These are phyloP conservation scores for Cylindrodendrum hubeiense DNA, from an alignment of 2,329 filamentous ascomycete species.

Conservation along the genomic window DNA sequence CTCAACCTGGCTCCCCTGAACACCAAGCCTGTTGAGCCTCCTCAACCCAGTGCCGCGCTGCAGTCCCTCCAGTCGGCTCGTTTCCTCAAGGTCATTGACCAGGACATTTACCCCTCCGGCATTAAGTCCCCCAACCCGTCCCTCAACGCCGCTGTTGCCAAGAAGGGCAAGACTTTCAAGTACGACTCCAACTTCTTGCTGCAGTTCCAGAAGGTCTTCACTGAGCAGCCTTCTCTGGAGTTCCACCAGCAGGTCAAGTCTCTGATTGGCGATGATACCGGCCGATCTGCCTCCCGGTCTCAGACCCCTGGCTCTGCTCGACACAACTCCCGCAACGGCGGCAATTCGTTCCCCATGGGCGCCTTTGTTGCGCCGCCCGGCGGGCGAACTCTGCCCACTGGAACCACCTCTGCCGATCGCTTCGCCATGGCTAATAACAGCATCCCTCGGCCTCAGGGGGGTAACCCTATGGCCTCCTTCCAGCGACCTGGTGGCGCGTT, in stretches of 20 bases:
- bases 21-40: constrained; percentile 87
- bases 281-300: constrained; percentile 69
- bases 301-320: constrained; percentile 67
- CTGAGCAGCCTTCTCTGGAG: constrained; percentile 93
- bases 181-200: constrained; percentile 96
- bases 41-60: constrained; percentile 93
- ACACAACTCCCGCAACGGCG: constrained; percentile 64
- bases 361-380: constrained; percentile 67
- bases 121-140: constrained; percentile 93
- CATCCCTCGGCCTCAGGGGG: constrained; percentile 57
- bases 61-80: constrained; percentile 93
- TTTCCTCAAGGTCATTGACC: constrained; percentile 83
- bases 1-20: constrained; percentile 88
- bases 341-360: constrained; percentile 75
- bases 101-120: constrained; percentile 84
- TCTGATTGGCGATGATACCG: constrained; percentile 82
- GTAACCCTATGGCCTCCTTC: constrained; percentile 57
- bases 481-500: constrained; percentile 68
- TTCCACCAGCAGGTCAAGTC: constrained; percentile 92
- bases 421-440: constrained; percentile 73
- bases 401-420: constrained; percentile 82
- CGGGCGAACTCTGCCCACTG: constrained; percentile 74
- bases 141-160: constrained; percentile 82
- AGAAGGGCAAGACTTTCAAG: constrained; percentile 87
- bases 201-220: constrained; percentile 96